Conservation (phyloP, 2,329 filamentous ascomycete genomes). For the Sporothrix mexicana region DNA sequence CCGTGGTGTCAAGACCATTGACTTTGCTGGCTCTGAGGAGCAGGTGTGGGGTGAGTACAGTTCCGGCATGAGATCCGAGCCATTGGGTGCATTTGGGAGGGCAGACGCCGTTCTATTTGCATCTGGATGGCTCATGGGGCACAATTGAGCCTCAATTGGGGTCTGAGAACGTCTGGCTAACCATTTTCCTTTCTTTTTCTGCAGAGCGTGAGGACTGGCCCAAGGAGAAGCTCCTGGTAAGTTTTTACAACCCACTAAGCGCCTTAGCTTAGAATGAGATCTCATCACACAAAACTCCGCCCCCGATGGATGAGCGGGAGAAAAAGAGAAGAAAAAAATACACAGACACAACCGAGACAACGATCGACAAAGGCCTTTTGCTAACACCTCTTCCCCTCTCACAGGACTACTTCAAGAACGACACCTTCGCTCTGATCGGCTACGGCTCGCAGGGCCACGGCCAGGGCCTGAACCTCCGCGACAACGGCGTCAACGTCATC, state of each 20-base stretch:
- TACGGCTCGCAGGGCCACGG: slow-evolving; percentile 98
- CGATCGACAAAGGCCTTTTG: not conserved
- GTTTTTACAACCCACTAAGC: slow-evolving; percentile 48
- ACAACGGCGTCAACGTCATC: slow-evolving; percentile 99
- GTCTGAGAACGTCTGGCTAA: not conserved
- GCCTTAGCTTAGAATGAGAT: slow-evolving; percentile 11
- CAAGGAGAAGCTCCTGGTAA: slow-evolving; percentile 93
- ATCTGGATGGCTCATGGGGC: not conserved
- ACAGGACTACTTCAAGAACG: slow-evolving; percentile 99
- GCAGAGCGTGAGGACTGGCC: slow-evolving; percentile 98
- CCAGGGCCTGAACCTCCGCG: slow-evolving; percentile 98
- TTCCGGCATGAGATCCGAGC: not conserved
- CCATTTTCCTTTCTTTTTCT: not conserved
- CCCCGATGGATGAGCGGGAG: not conserved
- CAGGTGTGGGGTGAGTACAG: slow-evolving; percentile 78
- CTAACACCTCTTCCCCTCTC: slow-evolving; percentile 1
- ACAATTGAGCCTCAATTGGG: not conserved
- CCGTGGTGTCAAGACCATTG: slow-evolving; percentile 96
- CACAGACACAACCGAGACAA: not conserved
- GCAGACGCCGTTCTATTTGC: not conserved
- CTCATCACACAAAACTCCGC: not conserved
- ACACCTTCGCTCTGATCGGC: slow-evolving; percentile 97
- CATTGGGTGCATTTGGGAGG: not conserved
- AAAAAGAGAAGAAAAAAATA: not conserved
- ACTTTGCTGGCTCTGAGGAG: slow-evolving; percentile 96